Conservation (phyloP, 441 rosid species). For the Dalechampia spathulata region DNA sequence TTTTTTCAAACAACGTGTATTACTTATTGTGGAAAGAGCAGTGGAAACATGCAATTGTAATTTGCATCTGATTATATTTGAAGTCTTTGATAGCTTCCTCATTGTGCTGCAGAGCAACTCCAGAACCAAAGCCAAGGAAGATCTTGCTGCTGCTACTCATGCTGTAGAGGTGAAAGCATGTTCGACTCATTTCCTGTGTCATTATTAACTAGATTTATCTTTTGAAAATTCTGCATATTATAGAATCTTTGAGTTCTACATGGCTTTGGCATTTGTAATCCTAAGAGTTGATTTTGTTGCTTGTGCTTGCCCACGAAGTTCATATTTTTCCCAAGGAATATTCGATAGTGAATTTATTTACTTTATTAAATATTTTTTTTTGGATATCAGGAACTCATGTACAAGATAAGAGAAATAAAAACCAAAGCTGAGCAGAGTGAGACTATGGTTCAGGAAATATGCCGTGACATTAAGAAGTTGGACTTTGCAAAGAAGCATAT, state of each 20-base stretch:
- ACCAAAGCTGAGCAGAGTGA: slow-evolving; percentile 99
- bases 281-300: too few relatives aligned
- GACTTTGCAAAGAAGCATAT: slow-evolving; percentile 99
- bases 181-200: too few relatives aligned
- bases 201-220: neutral
- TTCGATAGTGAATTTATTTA: neutral
- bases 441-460: slow-evolving; percentile 99
- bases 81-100: neutral
- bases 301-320: neutral
- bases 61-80: too few relatives aligned
- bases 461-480: slow-evolving; percentile 98
- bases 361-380: slow-evolving; percentile 14
- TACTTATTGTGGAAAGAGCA: too few relatives aligned
- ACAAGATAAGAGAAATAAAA: slow-evolving; percentile 93
- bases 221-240: too few relatives aligned
- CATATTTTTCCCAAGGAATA: neutral
- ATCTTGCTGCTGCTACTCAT: slow-evolving; percentile 96
- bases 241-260: too few relatives aligned
- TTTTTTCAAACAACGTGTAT: too few relatives aligned
- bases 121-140: slow-evolving; percentile 97
- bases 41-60: too few relatives aligned
- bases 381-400: slow-evolving; percentile 71
- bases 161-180: slow-evolving; percentile 89
- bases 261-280: too few relatives aligned
- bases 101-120: slow-evolving; percentile 75